phyloP scores from a whole-genome alignment of 2,329 filamentous ascomycete genomes.

The Hypoxylon sp. region DNA sequence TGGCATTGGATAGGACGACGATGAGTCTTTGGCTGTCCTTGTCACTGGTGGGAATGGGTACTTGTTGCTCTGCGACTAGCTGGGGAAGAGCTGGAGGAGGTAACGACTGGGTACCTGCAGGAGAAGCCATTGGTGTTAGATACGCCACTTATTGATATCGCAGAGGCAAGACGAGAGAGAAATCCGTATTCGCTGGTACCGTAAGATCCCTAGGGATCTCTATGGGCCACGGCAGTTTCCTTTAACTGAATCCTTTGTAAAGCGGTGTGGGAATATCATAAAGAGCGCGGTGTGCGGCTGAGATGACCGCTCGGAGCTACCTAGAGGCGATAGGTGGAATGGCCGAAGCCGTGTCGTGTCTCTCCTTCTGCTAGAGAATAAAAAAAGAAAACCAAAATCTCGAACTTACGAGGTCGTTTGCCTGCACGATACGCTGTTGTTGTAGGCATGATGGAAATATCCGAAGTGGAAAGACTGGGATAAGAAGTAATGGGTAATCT shows the following conservation, averaged over 20 bases:
- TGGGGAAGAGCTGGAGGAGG: constrained; percentile 92
- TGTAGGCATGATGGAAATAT: constrained; percentile 35
- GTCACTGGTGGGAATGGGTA: constrained; percentile 85
- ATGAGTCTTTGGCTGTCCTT: constrained; percentile 94
- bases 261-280: constrained; percentile 19
- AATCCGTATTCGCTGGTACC: background rate
- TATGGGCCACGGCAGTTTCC: constrained; percentile 10
- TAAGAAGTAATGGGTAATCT: constrained; percentile 12
- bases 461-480: background rate
- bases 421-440: constrained; percentile 48
- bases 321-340: constrained; percentile 28
- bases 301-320: constrained; percentile 33
- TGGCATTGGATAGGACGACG: constrained; percentile 96
- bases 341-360: constrained; percentile 12
- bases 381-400: constrained; percentile 31
- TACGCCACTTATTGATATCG: constrained; percentile 15
- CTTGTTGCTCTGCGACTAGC: constrained; percentile 92
- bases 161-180: background rate
- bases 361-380: constrained; percentile 3
- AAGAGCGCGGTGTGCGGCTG: constrained; percentile 22
- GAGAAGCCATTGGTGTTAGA: constrained; percentile 50
- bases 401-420: constrained; percentile 53
- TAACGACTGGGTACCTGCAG: constrained; percentile 89
- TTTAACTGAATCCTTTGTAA: constrained; percentile 10
- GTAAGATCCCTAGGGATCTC: constrained; percentile 5